Conservation (phyloP, 805 yeast genomes). For the Hagleromyces aurorensis region DNA sequence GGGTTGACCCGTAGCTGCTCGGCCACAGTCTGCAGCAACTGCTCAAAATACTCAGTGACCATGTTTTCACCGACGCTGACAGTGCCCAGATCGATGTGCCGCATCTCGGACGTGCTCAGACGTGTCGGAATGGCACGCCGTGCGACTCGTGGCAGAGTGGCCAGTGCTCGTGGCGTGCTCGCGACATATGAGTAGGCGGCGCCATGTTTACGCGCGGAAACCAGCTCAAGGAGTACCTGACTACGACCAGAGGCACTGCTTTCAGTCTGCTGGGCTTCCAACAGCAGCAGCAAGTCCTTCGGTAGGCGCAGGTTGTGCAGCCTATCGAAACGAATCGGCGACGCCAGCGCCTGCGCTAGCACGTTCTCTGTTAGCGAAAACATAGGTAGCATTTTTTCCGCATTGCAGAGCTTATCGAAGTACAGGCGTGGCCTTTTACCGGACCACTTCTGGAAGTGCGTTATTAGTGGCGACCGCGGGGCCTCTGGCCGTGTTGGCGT, state of each 20-base stretch:
- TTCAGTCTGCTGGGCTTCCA: conserved; percentile 21
- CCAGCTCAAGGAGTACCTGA: conserved; percentile 8
- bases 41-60: too few species aligned
- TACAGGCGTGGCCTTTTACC: conserved; percentile 23
- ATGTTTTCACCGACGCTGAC: too few species aligned
- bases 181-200: too few species aligned
- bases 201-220: conserved; percentile 6
- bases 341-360: conserved; percentile 34
- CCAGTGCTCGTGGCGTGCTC: too few species aligned
- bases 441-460: conserved; percentile 32
- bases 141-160: too few species aligned
- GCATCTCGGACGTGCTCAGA: too few species aligned
- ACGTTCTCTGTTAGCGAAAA: conserved; percentile 28
- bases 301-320: conserved; percentile 34
- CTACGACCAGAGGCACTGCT: conserved; percentile 4
- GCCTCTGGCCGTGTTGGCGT: too few species aligned
- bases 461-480: conserved; percentile 23
- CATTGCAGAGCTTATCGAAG: conserved; percentile 6
- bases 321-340: conserved; percentile 39
- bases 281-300: conserved; percentile 31
- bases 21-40: too few species aligned
- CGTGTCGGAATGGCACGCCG: too few species aligned
- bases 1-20: too few species aligned
- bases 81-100: too few species aligned
- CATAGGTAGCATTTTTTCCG: conserved; percentile 1